Base-by-base conservation (phyloP, 2,329 filamentous ascomycete species). In the Falciphora oryzae region DNA sequence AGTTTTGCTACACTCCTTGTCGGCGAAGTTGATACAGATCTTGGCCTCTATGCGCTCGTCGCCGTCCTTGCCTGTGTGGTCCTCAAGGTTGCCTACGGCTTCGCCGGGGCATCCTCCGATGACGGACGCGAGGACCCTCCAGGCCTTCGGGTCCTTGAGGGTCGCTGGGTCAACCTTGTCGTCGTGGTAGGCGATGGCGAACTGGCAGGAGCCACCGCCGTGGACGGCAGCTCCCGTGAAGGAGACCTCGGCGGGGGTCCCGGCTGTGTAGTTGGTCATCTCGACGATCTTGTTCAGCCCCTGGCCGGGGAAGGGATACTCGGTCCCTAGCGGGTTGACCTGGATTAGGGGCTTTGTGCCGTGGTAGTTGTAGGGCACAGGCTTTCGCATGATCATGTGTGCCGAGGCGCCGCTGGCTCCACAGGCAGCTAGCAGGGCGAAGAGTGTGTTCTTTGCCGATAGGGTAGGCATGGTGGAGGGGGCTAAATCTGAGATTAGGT, bases 191-290 rank as follows among this genome's bases (percentile, higher is more conserved):
- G 93, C 95, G 70, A 99, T 79, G 10, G 89, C 90, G 65, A 98
- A 79, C 71, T 99, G 95, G 79, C 95, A 98, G 0, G 92, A 96
- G 0, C 95, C 95, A 63, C 95, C 95, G 25, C 93, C 93, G 70
- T 99, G 95, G 0, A 89, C 86, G 3, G 93, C 93, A 61, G 82
- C 79, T 44, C 93, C 93, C 0, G 78, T 78, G 75, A 97, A 91
- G 0, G 77, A 75, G 1, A 97, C 81, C 1, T 80, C 77, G 1
- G 57, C 31, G 8, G 57, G 31, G 8, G 83, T 82, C 59, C 76
- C 83, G 57, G 73, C 75, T 16, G 56, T 56, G 35, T 59, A 63
- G 29, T 63, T 59, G 56, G 35, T 32, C 25, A 63, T n/a, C 62
- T 63, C 57, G 57, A 59, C 57, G 8, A 63, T 35, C 8, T 35